Conservation (phyloP, 257 asterid genomes). For the Rubia yunnanensis region DNA sequence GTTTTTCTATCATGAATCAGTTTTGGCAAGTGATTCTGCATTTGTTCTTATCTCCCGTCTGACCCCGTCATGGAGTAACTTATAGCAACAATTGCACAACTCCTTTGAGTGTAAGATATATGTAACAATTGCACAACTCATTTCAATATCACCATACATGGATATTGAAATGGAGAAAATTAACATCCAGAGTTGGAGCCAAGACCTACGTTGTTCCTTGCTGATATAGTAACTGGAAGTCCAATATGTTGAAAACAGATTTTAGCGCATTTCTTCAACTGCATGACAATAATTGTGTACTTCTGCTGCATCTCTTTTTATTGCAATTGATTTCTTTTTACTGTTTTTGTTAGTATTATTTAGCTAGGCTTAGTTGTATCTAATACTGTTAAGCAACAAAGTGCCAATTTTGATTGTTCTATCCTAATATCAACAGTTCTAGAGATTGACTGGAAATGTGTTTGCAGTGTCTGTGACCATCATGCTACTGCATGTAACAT, state of each 20-base stretch:
- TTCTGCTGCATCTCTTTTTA: not conserved
- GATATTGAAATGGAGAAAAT: not conserved
- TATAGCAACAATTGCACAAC: not conserved
- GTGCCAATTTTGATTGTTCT: not conserved
- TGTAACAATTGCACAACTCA: too few species aligned
- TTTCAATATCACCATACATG: not conserved
- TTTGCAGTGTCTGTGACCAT: not conserved
- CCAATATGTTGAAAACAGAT: not conserved
- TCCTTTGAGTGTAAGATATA: not conserved
- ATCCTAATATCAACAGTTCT: not conserved
- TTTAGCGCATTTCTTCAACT: not conserved
- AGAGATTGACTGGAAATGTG: too few species aligned
- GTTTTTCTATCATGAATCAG: not conserved
- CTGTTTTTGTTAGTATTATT: not conserved
- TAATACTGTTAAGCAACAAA: not conserved
- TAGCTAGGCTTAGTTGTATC: not conserved
- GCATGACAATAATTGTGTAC: not conserved
- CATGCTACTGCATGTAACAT: not conserved
- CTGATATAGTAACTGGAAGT: not conserved
- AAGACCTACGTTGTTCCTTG: not conserved
- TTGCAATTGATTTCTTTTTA: not conserved
- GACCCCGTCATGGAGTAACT: not conserved
- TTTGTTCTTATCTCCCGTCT: not conserved
- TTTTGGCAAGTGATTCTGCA: not conserved
- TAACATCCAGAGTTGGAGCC: not conserved